A percentile compares a stretch with the other conserved stretches of the same genome.
Evolutionary conservation across 208 protist genomes (phyloP).

Genomic region (Leishmania gerbilli): DNA sequence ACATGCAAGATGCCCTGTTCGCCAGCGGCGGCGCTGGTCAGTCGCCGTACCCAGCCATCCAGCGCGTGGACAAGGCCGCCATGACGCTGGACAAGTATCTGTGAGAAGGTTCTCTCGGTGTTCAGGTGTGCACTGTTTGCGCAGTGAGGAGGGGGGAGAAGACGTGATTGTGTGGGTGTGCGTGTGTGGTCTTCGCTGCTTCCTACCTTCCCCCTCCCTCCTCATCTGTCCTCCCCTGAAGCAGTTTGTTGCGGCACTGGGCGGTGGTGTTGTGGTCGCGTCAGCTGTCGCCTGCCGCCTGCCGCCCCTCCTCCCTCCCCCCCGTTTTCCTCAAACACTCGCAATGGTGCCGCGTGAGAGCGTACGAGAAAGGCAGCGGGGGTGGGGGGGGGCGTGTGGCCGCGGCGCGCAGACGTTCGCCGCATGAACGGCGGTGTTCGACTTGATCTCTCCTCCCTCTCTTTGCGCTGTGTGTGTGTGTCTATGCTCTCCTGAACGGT

Average conservation of each 20-base stretch:
- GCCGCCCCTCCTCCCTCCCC: too few relatives aligned
- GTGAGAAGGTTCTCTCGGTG: conserved; percentile 25
- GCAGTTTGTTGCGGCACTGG: background rate
- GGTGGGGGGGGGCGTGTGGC: too few relatives aligned
- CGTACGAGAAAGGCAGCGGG: background rate
- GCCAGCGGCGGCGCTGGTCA: conserved; percentile 17
- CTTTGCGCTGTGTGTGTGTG: background rate
- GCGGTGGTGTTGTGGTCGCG: background rate
- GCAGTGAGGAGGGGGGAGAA: background rate
- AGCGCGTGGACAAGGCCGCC: conserved; percentile 50
- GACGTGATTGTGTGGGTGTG: background rate
- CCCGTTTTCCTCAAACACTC: background rate
- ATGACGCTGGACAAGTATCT: conserved; percentile 86
- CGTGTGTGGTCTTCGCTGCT: background rate
- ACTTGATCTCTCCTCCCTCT: background rate
- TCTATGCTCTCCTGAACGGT: background rate
- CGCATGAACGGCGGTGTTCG: background rate
- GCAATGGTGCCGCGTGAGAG: background rate
- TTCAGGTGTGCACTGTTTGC: background rate
- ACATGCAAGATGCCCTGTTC: conserved; percentile 72
- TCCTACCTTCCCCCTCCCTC: background rate
- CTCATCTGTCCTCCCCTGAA: background rate
- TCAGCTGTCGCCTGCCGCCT: background rate
- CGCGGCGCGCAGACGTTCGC: background rate
- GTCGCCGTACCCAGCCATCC: conserved; percentile 62